These are phyloP conservation scores for Suillus subalutaceus DNA, from an alignment of 768 basidiomycete species.

Conservation along the genomic window DNA sequence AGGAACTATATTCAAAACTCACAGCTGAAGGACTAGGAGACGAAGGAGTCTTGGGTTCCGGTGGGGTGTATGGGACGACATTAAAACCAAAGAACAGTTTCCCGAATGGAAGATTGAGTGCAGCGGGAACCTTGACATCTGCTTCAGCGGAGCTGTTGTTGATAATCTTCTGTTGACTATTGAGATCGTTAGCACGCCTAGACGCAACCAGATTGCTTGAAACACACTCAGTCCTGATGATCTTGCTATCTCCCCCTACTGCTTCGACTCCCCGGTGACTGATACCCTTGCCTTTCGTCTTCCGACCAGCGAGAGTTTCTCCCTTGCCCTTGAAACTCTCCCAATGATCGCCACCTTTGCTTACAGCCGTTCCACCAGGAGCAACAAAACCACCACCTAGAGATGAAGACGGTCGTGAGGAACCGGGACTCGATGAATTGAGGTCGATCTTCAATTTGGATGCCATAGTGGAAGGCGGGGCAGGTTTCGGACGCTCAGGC, in stretches of 20 bases:
- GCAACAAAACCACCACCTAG: conserved; percentile 68
- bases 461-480: conserved; percentile 89
- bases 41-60: conserved; percentile 34
- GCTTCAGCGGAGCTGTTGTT: conserved; percentile 78
- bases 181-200: conserved; percentile 19
- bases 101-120: conserved; percentile 88
- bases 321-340: conserved; percentile 97
- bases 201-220: neutral
- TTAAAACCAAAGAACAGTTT: conserved; percentile 98
- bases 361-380: conserved; percentile 53
- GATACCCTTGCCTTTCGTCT: conserved; percentile 94
- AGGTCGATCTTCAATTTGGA: conserved; percentile 95
- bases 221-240: conserved; percentile 87
- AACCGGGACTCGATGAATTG: conserved; percentile 83
- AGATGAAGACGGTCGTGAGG: conserved; percentile 78
- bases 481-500: conserved; percentile 83
- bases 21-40: conserved; percentile 34
- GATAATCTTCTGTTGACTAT: conserved; percentile 80
- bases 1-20: conserved; percentile 16
- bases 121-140: conserved; percentile 82
- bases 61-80: conserved; percentile 66
- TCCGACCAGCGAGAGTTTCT: conserved; percentile 86
- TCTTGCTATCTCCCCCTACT: conserved; percentile 81
- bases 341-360: conserved; percentile 82
- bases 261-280: conserved; percentile 81